phyloP scores from a whole-genome alignment of 129 eudicot species.

The Flaveria robusta region DNA sequence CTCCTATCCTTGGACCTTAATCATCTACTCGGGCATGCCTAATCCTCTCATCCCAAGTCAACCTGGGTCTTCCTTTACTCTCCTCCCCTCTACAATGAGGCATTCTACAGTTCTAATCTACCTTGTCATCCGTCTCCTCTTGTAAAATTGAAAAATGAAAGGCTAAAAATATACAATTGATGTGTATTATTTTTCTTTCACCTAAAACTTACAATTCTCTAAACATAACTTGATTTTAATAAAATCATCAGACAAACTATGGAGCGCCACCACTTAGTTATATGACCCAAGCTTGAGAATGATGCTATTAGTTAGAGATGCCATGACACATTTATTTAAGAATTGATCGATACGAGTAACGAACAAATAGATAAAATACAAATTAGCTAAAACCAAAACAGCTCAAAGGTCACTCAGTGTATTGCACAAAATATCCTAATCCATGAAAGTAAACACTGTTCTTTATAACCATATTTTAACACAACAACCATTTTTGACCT shows the following conservation, averaged over 20 bases:
- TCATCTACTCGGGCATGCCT: too few relatives aligned
- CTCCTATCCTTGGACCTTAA: too few relatives aligned
- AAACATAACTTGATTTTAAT: not conserved
- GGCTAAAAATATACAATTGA: too few relatives aligned
- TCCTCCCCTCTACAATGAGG: too few relatives aligned
- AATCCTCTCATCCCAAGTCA: too few relatives aligned
- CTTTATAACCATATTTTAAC: not conserved
- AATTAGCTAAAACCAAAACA: not conserved
- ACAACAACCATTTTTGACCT: not conserved
- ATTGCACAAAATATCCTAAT: not conserved
- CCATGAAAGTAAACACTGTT: not conserved
- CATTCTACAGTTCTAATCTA: too few relatives aligned
- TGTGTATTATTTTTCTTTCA: not conserved
- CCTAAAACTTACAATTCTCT: not conserved
- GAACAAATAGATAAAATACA: not conserved
- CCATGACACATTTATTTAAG: not conserved
- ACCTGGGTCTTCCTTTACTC: too few relatives aligned
- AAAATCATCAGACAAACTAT: not conserved
- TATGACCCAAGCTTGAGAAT: not conserved
- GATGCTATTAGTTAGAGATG: not conserved
- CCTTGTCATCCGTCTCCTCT: too few relatives aligned
- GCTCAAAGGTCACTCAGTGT: not conserved
- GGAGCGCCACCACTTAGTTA: not conserved
- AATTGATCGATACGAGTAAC: too few relatives aligned
- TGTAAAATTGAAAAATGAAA: too few relatives aligned